Evolutionary conservation across 441 rosid genomes (phyloP).

Genomic region (Geranium incanum): DNA sequence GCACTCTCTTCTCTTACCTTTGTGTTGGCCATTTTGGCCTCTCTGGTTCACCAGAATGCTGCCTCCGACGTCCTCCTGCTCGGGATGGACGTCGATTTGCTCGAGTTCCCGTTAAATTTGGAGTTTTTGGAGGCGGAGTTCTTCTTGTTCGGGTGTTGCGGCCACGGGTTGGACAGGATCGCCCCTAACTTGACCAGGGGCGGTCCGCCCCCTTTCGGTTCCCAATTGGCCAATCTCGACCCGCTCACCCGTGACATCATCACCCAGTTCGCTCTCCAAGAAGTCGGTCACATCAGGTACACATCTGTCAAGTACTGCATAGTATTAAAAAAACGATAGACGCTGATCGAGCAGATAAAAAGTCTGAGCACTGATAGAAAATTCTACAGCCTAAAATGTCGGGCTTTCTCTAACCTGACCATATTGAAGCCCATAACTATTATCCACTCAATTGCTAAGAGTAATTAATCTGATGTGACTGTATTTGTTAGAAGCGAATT

Average conservation of each 20-base stretch:
- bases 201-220: constrained; percentile 70
- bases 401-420: too few relatives aligned
- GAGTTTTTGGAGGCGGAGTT: constrained; percentile 88
- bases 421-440: too few relatives aligned
- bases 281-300: constrained; percentile 85
- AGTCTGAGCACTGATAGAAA: too few relatives aligned
- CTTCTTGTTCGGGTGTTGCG: constrained; percentile 63
- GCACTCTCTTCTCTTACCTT: constrained; percentile 1
- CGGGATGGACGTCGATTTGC: constrained; percentile 40
- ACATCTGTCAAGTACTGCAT: background rate
- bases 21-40: background rate
- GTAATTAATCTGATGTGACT: too few relatives aligned
- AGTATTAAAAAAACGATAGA: too few relatives aligned
- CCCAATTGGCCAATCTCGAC: constrained; percentile 51
- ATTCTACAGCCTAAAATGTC: too few relatives aligned
- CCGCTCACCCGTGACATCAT: constrained; percentile 53
- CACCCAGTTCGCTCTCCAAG: constrained; percentile 76
- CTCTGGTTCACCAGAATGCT: background rate
- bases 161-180: constrained; percentile 58
- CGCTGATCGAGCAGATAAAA: too few relatives aligned
- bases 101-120: constrained; percentile 73
- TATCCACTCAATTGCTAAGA: too few relatives aligned
- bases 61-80: background rate
- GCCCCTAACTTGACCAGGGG: constrained; percentile 63
- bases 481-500: too few relatives aligned